Evolutionary conservation across 257 asterid genomes (phyloP).

Genomic region (Solanum ahanhuiri): DNA sequence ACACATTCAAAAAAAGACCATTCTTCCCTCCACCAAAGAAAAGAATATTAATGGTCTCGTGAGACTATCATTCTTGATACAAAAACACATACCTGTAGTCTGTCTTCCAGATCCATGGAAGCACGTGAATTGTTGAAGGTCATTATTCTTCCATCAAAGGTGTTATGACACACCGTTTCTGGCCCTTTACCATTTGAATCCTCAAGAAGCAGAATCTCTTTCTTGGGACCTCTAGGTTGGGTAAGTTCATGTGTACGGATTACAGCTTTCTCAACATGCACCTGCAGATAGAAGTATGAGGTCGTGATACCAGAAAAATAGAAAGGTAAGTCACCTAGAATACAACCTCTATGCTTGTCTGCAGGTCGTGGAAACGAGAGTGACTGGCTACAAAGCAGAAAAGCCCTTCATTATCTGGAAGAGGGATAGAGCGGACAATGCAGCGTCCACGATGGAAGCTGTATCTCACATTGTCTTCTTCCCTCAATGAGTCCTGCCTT

Average conservation of each 20-base stretch:
- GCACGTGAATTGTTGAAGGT: neutral
- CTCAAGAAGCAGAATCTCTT: neutral
- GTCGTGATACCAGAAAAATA: neutral
- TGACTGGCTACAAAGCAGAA: conserved; percentile 39
- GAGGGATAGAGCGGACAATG: conserved; percentile 38
- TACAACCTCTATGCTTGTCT: conserved; percentile 38
- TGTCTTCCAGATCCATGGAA: neutral
- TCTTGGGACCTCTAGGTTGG: neutral
- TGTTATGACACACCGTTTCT: neutral
- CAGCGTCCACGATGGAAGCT: conserved; percentile 48
- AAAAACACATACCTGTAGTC: neutral
- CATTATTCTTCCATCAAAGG: neutral
- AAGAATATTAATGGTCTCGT: neutral
- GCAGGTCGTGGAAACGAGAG: conserved; percentile 45
- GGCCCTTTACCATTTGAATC: conserved; percentile 13
- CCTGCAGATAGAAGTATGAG: conserved; percentile 14
- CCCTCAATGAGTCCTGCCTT: conserved; percentile 23
- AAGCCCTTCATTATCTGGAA: conserved; percentile 34
- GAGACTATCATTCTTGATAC: neutral
- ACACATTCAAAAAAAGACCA: neutral
- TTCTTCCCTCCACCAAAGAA: neutral
- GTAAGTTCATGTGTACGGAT: neutral
- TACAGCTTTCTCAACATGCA: conserved; percentile 18
- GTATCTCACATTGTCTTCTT: conserved; percentile 33
- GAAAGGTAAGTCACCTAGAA: neutral